Evolutionary conservation across 345 rosid genomes (phyloP), one percentile per base, ranked within the genome.

Genomic region (Gynandropsis gynandra): DNA sequence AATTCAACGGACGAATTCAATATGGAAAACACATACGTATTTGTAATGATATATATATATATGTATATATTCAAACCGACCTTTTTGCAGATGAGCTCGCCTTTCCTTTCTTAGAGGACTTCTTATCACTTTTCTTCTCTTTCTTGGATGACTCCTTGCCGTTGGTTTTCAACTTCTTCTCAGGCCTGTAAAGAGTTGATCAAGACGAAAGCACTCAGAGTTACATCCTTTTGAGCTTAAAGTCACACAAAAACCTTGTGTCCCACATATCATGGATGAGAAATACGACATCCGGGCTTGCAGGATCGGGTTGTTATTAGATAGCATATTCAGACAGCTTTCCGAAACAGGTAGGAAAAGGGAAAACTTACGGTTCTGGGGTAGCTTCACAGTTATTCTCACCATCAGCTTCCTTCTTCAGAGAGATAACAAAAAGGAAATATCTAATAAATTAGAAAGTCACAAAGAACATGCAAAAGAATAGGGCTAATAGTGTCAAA

Each of bases 341-440:
- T 5, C 29, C n/a, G 13, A 10, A 41, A 39, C 20, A 0, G 11
- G 34, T 16, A 27, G 20, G 34, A 46, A 7, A 37, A 62, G 35
- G 42, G 27, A 10, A 47, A 21, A 46, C 64, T 65, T 65, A 65
- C 70, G 50, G 60, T 16, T 59, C 55, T 4, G 64, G 55, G 0
- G 33, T 16, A 3, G 7, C 38, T 0, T 52, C 59, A 5, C 37
- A 53, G 8, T 48, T 24, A 24, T 2, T 58, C n/a, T 65, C 70
- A 5, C 35, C 0, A 15, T 0, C 47, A 35, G 42, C 35, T 0
- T 27, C 56, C 1, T 59, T 59, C 56, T 59, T 41, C 0, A 41
- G 1, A 0, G 52, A 47, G 19, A 53, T 33, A 16, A 38, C 1
- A 44, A 56, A 27, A 5, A 12, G 4, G 0, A 50, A 51, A 18